Base-by-base conservation (phyloP, 257 asterid genomes). In the Striga asiatica region DNA sequence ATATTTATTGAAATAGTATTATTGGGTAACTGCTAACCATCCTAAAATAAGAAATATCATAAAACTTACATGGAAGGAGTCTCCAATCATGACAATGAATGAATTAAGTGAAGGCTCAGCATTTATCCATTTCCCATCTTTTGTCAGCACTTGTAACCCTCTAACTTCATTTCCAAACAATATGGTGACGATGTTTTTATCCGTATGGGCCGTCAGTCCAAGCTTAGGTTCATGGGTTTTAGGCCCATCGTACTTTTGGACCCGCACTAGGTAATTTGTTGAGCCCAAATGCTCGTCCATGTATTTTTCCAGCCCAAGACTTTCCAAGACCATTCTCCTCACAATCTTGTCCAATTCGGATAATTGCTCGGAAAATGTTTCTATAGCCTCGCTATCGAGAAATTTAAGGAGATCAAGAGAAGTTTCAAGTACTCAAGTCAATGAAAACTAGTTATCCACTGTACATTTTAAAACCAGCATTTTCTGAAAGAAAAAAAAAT, bases 81-180 rank as follows among this genome's bases (percentile, higher is more conserved):
- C 87, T 34, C 92, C 92, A 9, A 60, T 54, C 73, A 79, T 72
- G 70, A 79, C 77, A 8, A 48, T 28, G 68, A 79, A 79, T 14
- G 80, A 63, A 21, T 75, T 14, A 0, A 46, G 61, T 5, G 77
- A 62, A 34, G 87, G 78, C 8, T 72, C 50, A 19, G 60, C 72
- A 9, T 59, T 20, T 56, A 82, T 76, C 88, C 85, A 82, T 0
- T 66, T 3, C 0, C 80, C 91, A 55, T 76, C 82, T 67, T 72
- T 74, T 0, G 80, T 69, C 34, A 51, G 66, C 21, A 78, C 42
- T 63, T 78, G 64, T 13, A 78, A 56, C 2, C 84, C 86, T 2
- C 10, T 49, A 0, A 76, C 71, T 18, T 81, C 70, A 52, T 67
- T 67, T 21, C 66, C 69, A 29, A 42, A 56, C 11, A 78, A 23